Conservation (phyloP, 345 rosid genomes). For the Eutrema heterophyllum region DNA sequence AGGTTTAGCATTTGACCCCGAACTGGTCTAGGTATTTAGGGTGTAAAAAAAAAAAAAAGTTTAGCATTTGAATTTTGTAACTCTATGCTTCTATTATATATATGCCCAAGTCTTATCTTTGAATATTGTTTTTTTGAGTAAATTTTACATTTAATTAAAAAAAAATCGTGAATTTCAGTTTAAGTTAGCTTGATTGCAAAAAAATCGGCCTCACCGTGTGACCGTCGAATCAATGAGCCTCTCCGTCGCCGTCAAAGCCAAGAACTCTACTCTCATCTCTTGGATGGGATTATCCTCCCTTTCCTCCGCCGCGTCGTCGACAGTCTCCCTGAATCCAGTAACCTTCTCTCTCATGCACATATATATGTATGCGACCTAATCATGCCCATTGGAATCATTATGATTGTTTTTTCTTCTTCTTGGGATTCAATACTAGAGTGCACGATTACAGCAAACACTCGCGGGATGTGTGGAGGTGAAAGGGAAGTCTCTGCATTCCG, state of each 20-base stretch:
- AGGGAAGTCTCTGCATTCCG: conserved; percentile 67
- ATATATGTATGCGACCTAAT: neutral
- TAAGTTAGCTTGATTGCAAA: too few relatives aligned
- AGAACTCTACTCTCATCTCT: conserved; percentile 46
- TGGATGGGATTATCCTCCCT: conserved; percentile 44
- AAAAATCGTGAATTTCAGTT: too few relatives aligned
- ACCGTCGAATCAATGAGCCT: conserved; percentile 32
- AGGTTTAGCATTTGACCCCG: too few relatives aligned
- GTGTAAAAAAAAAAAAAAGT: too few relatives aligned
- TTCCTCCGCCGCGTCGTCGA: conserved; percentile 4
- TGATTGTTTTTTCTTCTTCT: neutral
- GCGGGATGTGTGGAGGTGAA: conserved; percentile 46
- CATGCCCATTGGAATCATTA: neutral
- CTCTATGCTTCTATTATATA: neutral
- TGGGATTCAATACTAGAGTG: conserved; percentile 39
- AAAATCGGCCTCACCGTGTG: neutral
- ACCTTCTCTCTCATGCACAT: neutral
- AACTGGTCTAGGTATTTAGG: too few relatives aligned
- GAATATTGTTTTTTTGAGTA: neutral
- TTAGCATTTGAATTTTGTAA: too few relatives aligned
- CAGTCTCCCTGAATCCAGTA: conserved; percentile 19
- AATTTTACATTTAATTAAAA: too few relatives aligned
- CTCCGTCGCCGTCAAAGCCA: conserved; percentile 36
- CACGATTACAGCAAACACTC: conserved; percentile 69
- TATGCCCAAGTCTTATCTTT: neutral